Base-by-base conservation (phyloP, 805 yeast genomes). In the Sugiyamaella chiloensis region DNA sequence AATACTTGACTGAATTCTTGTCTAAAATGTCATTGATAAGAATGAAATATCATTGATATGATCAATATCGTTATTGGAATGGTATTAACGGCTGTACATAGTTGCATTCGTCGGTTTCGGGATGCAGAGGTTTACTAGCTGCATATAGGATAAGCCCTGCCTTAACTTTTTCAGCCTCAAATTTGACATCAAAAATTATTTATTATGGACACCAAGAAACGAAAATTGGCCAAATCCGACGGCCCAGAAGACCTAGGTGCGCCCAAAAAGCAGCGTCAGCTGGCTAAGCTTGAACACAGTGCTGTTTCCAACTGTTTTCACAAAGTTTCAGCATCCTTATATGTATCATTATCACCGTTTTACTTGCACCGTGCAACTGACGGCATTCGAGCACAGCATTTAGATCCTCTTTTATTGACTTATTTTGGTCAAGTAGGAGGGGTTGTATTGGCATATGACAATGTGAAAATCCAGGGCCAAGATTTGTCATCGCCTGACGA, bases 381-480 rank as follows among this genome's bases (percentile, higher is more conserved):
- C 51, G 99, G 98, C 35, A 75, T 93, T 54, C 79, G 80, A 64
- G 75, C 81, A 24, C 97, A 91, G 69, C 98, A 93, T 68, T 69
- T 93, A 54, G 96, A 93, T 61, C 89, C 93, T 2, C 71, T 93
- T 66, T 71, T 93, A 24, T 87, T 93, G 96, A 80, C 85, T 35
- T 87, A 84, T 64, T 84, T 78, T 55, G 67, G 78, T 11, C 75
- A 80, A 21, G 84, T 83, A 2, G 78, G 78, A 32, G 99, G 99
- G 23, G 89, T 93, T 16, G 85, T 93, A 7, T 69, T 93, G 51
- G 83, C 95, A 2, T 89, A 91, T 61, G 76, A 76, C 52, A 81
- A 87, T 56, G 69, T 91, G 24, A 64, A 73, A 51, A 64, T 87
- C 23, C 61, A 75, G 17, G 71, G 72, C 12, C 78, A 75, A 26